These are phyloP conservation scores for Lactarius pseudohatsudake DNA, from an alignment of 768 basidiomycete genomes.

Conservation along the genomic window DNA sequence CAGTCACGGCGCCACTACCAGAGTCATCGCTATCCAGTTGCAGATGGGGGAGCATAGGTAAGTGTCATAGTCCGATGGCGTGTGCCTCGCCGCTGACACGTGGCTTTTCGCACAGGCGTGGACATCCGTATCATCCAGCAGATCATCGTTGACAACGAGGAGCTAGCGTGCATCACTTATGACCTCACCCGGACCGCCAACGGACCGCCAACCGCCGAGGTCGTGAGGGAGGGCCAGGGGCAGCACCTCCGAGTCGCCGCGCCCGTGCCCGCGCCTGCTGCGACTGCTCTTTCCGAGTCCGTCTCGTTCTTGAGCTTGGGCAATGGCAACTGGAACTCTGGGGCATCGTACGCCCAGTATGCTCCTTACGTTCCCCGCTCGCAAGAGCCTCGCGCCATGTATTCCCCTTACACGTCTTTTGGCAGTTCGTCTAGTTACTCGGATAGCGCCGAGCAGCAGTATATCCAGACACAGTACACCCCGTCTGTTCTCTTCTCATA, in stretches of 20 bases:
- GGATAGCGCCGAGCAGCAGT: slow-evolving; percentile 18
- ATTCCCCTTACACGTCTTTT: slow-evolving; percentile 18
- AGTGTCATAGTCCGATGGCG: slow-evolving; percentile 35
- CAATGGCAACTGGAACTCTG: slow-evolving; percentile 16
- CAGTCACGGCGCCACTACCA: slow-evolving; percentile 57
- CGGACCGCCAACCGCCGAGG: slow-evolving; percentile 54
- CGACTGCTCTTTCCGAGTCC: slow-evolving; percentile 34
- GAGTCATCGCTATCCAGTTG: slow-evolving; percentile 66
- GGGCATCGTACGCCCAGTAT: slow-evolving; percentile 13
- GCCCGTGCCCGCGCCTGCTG: neutral
- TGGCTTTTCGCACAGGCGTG: slow-evolving; percentile 38
- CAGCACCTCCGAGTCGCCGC: slow-evolving; percentile 34
- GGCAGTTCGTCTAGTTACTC: slow-evolving; percentile 12
- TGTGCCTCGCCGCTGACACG: slow-evolving; percentile 22
- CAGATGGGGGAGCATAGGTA: slow-evolving; percentile 69
- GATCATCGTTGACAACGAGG: slow-evolving; percentile 61
- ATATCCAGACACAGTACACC: slow-evolving; percentile 26
- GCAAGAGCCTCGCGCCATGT: slow-evolving; percentile 7
- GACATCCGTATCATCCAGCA: slow-evolving; percentile 67
- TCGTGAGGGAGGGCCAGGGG: slow-evolving; percentile 43
- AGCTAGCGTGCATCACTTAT: slow-evolving; percentile 64
- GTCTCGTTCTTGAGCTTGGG: slow-evolving; percentile 23
- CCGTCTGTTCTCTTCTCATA: slow-evolving; percentile 29
- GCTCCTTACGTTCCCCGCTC: slow-evolving; percentile 22
- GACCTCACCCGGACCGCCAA: slow-evolving; percentile 58